Conservation (phyloP, 75 land plant genomes). For the Cunninghamia lanceolata region DNA sequence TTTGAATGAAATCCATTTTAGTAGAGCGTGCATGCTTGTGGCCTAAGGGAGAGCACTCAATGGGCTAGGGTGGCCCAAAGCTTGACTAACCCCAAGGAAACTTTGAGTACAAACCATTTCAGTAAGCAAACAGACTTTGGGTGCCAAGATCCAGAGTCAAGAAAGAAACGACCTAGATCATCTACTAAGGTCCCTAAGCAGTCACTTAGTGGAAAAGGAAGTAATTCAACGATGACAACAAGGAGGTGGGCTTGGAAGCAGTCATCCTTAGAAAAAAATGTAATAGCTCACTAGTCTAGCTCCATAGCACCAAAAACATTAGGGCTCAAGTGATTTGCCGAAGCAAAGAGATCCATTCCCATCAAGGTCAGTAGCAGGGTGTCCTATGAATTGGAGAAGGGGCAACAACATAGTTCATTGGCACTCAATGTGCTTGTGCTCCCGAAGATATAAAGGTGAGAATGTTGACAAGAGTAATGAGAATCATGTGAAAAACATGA, state of each 20-base stretch:
- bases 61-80: background rate
- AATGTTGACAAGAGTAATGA: constrained; percentile 21
- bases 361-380: no score
- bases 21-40: background rate
- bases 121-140: background rate
- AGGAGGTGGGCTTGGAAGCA: no score
- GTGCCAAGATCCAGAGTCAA: background rate
- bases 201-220: no score
- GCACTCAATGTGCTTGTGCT: background rate
- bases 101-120: background rate
- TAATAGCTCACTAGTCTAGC: background rate
- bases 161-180: background rate
- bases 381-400: no score
- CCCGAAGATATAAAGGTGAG: constrained; percentile 10
- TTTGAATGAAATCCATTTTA: background rate
- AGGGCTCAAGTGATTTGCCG: no score
- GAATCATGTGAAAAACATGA: constrained; percentile 23
- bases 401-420: no score
- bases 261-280: background rate
- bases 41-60: background rate
- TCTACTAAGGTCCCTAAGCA: no score
- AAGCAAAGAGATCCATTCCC: no score
- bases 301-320: background rate
- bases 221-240: no score
- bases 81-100: background rate